Percentiles rank a stretch among this genome's conserved stretches.
These are phyloP conservation scores for Voacanga thouarsii DNA, from an alignment of 257 asterid species.

Conservation along the genomic window DNA sequence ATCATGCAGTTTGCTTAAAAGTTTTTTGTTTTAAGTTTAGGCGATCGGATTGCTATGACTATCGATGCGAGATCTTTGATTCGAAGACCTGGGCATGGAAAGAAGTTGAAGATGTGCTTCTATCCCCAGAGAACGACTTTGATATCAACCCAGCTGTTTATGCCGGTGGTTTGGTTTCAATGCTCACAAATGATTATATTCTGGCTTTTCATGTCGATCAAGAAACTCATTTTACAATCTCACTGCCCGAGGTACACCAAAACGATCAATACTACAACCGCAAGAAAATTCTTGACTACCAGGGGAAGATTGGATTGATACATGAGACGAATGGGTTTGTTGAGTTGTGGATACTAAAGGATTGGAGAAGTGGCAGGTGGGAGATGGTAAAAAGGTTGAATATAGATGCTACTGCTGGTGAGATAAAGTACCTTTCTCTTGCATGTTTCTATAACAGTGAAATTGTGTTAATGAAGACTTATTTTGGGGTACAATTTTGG, in stretches of 20 bases:
- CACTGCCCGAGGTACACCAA: neutral
- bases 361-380: neutral
- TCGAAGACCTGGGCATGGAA: conserved; percentile 21
- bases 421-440: too few species aligned
- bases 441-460: neutral
- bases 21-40: neutral
- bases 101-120: neutral
- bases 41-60: neutral
- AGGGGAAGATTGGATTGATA: conserved; percentile 1
- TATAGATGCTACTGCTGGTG: too few species aligned
- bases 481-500: neutral
- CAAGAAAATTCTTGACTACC: neutral
- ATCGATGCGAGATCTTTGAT: conserved; percentile 17
- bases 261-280: neutral
- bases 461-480: neutral
- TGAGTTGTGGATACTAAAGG: conserved; percentile 1
- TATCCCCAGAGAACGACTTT: neutral
- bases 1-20: too few species aligned
- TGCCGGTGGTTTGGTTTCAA: conserved; percentile 4
- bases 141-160: neutral
- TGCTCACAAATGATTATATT: neutral
- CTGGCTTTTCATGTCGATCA: neutral
- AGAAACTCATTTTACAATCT: neutral
- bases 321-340: too few species aligned
- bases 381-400: neutral